Percentiles rank a stretch among this genome's conserved stretches.
phyloP scores from a whole-genome alignment of 2,329 filamentous ascomycete species.

The Triangularia verruculosa region DNA sequence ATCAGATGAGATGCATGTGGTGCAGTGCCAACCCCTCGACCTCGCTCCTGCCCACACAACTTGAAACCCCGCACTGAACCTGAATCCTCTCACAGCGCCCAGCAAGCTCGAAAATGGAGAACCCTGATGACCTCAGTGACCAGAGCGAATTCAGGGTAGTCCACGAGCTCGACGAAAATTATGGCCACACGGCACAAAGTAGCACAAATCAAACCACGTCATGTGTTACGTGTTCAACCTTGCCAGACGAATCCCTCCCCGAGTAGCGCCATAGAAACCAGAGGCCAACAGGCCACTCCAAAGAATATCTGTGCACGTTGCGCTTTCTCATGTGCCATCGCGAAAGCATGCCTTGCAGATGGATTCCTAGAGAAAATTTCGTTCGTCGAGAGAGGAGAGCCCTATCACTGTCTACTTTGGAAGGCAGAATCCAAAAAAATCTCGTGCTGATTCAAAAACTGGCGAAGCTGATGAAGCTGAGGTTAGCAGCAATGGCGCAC shows the following conservation, averaged over 20 bases:
- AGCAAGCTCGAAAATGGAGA: not conserved
- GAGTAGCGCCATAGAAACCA: not conserved
- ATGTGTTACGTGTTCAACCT: not conserved
- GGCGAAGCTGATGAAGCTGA: too few relatives aligned
- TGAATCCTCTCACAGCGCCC: not conserved
- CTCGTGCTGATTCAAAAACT: too few relatives aligned
- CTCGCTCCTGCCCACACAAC: not conserved
- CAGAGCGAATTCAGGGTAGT: not conserved
- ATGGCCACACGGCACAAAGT: too few relatives aligned
- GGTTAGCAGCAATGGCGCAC: not conserved
- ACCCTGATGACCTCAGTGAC: not conserved
- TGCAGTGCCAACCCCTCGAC: not conserved
- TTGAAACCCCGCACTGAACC: not conserved
- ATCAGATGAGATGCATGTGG: not conserved
- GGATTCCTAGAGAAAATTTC: not conserved
- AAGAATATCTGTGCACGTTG: not conserved
- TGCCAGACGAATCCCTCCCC: not conserved
- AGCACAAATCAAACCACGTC: not conserved
- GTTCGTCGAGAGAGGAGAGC: not conserved
- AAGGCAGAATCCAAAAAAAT: not conserved
- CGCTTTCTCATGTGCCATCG: not conserved
- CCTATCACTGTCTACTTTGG: not conserved
- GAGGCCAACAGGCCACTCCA: not conserved
- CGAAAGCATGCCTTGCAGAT: not conserved
- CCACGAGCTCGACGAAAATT: too few relatives aligned